These are phyloP conservation scores for Pilobolus umbonatus DNA, from an alignment of 192 early-diverging fungal genomes.

Conservation along the genomic window DNA sequence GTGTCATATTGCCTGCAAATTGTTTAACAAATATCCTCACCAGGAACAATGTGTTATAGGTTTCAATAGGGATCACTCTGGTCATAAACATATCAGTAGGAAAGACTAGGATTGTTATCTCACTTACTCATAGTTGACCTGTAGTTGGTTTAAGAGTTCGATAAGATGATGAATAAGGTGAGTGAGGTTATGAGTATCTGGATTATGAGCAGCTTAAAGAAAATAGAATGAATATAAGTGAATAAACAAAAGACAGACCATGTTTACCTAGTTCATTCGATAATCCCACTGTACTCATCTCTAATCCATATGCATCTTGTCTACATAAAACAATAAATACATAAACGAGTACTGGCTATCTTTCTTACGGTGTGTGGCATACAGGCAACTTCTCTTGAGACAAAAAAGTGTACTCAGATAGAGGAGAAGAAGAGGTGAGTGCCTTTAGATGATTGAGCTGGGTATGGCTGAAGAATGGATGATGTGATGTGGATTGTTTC, in stretches of 20 bases:
- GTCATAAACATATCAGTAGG: not conserved
- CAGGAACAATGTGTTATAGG: slow-evolving; percentile 65
- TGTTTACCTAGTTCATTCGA: slow-evolving; percentile 58
- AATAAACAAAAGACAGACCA: slow-evolving; percentile 1
- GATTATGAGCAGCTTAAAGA: slow-evolving; percentile 55
- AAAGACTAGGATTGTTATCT: slow-evolving; percentile 5
- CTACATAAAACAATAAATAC: slow-evolving; percentile 29
- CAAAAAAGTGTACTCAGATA: slow-evolving; percentile 5
- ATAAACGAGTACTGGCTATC: not conserved
- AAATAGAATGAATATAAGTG: not conserved
- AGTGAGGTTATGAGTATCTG: slow-evolving; percentile 62
- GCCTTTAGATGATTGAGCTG: too few relatives aligned
- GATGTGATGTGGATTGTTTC: too few relatives aligned
- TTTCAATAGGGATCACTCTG: slow-evolving; percentile 56
- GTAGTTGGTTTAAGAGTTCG: slow-evolving; percentile 52
- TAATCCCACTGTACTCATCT: slow-evolving; percentile 59
- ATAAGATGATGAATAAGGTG: slow-evolving; percentile 54
- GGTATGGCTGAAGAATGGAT: too few relatives aligned
- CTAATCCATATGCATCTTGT: slow-evolving; percentile 68
- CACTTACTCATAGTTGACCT: slow-evolving; percentile 29
- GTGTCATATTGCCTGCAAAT: slow-evolving; percentile 54
- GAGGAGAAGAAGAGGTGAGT: slow-evolving; percentile 6
- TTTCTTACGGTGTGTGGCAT: slow-evolving; percentile 25
- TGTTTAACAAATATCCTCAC: slow-evolving; percentile 63
- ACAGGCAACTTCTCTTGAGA: slow-evolving; percentile 17